Base-by-base conservation (phyloP, 805 yeast genomes). In the Scheffersomyces ergatensis region DNA sequence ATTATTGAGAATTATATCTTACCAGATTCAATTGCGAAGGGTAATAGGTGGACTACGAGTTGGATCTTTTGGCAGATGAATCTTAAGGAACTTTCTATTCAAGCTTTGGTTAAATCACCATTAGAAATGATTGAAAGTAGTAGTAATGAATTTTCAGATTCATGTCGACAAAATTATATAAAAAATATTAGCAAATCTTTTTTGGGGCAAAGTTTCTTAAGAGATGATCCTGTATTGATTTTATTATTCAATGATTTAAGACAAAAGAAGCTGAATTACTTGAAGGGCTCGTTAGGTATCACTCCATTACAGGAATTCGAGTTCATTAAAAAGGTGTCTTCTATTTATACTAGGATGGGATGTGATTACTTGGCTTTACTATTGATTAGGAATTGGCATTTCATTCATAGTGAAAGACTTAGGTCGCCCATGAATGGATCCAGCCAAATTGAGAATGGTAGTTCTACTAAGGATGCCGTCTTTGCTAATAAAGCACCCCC, bases 331-430 rank as follows among this genome's bases (percentile, higher is more conserved):
- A 77, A 81, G 46, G 83, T 83, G 6, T 73, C 85, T 6, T 66
- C 74, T 27, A 83, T 89, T 45, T 86, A 89, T 53, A 72, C 79
- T 13, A 70, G 95, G 42, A 88, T 90, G 96, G 98, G 98, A 0
- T 90, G 98, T 63, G 95, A 90, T 52, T 77, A 81, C 44, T 59
- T 92, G 32, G 81, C 89, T 0, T 55, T 86, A 18, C 73, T 79
- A 38, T 58, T 89, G 34, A 67, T 84, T 1, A 70, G 68, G 36
- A 78, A 77, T 44, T 90, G 97, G 97, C 63, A 64, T 23, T 89
- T 89, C 54, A 40, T 49, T 30, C 46, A 49, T 29, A 45, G 37
- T 20, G 52, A 47, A 34, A 29, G 38, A 41, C 16, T 23, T 42
- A 9, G 39, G 38, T 41, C 38, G n/a, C 25, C 38, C 4, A 20